Percentiles rank a stretch among this genome's conserved stretches.
phyloP scores from a whole-genome alignment of 1,284 basidiomycete species.

The Rhodotorula glutinis region DNA sequence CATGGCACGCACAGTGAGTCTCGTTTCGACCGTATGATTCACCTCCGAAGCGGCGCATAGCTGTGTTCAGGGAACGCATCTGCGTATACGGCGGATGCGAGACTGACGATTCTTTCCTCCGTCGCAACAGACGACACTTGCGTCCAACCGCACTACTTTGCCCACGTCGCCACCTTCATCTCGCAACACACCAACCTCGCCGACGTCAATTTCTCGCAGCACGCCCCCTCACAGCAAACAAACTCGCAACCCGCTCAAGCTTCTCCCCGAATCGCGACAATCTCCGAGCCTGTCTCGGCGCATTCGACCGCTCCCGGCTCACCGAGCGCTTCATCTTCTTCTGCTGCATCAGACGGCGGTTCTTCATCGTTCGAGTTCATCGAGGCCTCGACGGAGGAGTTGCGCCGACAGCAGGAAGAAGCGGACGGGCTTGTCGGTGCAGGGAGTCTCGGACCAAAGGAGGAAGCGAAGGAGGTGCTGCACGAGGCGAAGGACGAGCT shows the following conservation, averaged over 20 bases:
- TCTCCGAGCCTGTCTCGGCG: no score
- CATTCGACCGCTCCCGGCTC: background rate
- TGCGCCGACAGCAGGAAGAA: background rate
- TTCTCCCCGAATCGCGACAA: background rate
- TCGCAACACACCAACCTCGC: constrained; percentile 4
- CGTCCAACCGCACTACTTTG: constrained; percentile 34
- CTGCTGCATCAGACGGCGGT: background rate
- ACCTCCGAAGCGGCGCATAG: no score
- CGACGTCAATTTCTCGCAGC: constrained; percentile 3
- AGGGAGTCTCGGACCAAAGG: background rate
- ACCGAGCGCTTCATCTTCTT: constrained; percentile 5
- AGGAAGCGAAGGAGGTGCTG: constrained; percentile 11
- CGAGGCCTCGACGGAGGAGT: background rate
- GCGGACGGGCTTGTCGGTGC: background rate
- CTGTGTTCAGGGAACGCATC: no score
- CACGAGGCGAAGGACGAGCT: background rate
- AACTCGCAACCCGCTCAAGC: no score
- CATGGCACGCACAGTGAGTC: constrained; percentile 38
- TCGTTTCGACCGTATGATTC: no score
- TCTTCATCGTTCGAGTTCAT: constrained; percentile 21
- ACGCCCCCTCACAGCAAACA: background rate
- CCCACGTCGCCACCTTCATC: constrained; percentile 25
- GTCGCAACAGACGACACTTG: constrained; percentile 33
- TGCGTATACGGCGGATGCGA: no score
- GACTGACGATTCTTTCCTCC: background rate